A percentile compares a stretch with the other conserved stretches of the same genome.
Conservation (phyloP, 768 basidiomycete genomes). For the Pleurotus platypus region DNA sequence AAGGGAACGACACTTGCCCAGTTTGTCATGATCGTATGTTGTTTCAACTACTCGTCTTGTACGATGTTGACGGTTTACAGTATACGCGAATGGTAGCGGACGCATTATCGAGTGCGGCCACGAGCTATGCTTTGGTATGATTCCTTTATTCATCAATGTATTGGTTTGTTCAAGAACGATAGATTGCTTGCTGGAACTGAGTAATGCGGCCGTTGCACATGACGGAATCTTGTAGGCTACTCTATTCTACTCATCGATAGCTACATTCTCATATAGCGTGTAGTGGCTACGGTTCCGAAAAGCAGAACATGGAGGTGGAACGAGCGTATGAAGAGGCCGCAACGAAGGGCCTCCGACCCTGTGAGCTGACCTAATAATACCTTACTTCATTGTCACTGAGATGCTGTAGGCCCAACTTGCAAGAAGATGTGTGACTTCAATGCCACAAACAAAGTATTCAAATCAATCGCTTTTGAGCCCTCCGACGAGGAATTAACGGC, state of each 20-base stretch:
- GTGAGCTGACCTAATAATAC: constrained; percentile 32
- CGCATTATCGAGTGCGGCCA: constrained; percentile 66
- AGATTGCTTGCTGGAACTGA: constrained; percentile 58
- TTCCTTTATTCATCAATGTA: neutral
- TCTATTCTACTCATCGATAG: neutral
- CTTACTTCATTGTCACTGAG: neutral
- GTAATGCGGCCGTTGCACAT: constrained; percentile 48
- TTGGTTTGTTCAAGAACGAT: neutral
- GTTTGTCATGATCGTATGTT: constrained; percentile 62
- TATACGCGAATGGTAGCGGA: constrained; percentile 47
- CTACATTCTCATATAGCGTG: neutral
- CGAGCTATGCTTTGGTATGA: constrained; percentile 57
- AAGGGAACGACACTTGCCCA: constrained; percentile 47
- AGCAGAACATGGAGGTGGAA: constrained; percentile 27
- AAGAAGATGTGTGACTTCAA: constrained; percentile 56
- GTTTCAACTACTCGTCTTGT: neutral
- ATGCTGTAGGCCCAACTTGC: constrained; percentile 57
- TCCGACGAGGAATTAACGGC: constrained; percentile 50
- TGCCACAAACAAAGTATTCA: constrained; percentile 49
- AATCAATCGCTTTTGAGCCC: constrained; percentile 66
- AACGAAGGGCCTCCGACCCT: constrained; percentile 55
- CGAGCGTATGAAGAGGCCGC: constrained; percentile 52
- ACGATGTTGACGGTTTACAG: constrained; percentile 18
- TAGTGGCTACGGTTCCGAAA: constrained; percentile 48
- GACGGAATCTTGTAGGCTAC: constrained; percentile 56